Conservation (phyloP, 768 basidiomycete species). For the Pisolithus microcarpus region DNA sequence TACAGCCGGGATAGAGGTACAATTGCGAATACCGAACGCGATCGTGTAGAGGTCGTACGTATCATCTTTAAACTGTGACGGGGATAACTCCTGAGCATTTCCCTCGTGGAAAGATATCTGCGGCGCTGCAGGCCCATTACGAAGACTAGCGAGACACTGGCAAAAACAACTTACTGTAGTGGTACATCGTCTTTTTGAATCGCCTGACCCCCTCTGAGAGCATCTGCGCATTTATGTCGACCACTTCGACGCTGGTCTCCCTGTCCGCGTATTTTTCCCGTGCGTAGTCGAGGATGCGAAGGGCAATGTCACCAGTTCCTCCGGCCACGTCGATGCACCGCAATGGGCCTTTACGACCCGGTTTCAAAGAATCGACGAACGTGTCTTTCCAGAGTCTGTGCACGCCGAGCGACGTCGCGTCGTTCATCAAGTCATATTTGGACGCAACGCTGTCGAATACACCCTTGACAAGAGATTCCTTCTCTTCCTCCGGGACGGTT, state of each 20-base stretch:
- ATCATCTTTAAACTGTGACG: conserved; percentile 64
- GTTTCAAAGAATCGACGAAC: conserved; percentile 68
- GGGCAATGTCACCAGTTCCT: conserved; percentile 95
- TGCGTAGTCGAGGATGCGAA: conserved; percentile 87
- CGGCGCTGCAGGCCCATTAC: conserved; percentile 49
- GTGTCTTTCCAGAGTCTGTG: conserved; percentile 97
- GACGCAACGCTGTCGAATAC: conserved; percentile 96
- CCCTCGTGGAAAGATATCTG: conserved; percentile 90
- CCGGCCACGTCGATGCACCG: conserved; percentile 95
- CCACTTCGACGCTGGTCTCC: conserved; percentile 81
- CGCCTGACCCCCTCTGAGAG: conserved; percentile 82
- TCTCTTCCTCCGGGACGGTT: conserved; percentile 77
- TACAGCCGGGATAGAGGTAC: conserved; percentile 86
- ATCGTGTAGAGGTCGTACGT: conserved; percentile 96
- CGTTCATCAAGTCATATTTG: conserved; percentile 97
- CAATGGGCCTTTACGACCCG: conserved; percentile 65
- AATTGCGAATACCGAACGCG: conserved; percentile 96
- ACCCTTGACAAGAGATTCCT: conserved; percentile 84
- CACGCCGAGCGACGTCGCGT: conserved; percentile 94
- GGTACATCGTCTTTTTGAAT: conserved; percentile 97
- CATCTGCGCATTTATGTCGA: conserved; percentile 96
- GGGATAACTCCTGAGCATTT: conserved; percentile 79
- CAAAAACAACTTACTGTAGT: conserved; percentile 64
- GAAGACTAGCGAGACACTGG: neutral
- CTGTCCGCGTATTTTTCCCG: conserved; percentile 84